These are phyloP conservation scores for Trichosporon coremiiforme DNA, from an alignment of 1,284 basidiomycete genomes.

Conservation along the genomic window DNA sequence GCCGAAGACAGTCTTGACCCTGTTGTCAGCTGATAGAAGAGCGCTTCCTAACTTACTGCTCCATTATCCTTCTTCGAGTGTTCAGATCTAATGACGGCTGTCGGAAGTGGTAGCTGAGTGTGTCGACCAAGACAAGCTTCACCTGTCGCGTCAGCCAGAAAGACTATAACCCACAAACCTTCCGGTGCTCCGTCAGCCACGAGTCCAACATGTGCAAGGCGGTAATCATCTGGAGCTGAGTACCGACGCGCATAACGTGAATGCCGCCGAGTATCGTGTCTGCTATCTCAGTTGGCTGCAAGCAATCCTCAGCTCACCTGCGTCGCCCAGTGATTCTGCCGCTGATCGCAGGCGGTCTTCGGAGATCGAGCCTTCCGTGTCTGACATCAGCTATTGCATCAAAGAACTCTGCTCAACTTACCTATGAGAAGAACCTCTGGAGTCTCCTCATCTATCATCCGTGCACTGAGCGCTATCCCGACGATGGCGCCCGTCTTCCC, in stretches of 20 bases:
- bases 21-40: slow-evolving; percentile 24
- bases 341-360: slow-evolving; percentile 40
- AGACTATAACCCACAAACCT: slow-evolving; percentile 33
- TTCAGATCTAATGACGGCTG: slow-evolving; percentile 49
- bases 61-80: slow-evolving; percentile 45
- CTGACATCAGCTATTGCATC: slow-evolving; percentile 32
- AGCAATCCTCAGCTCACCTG: neutral
- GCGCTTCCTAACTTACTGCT: slow-evolving; percentile 39
- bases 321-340: slow-evolving; percentile 24
- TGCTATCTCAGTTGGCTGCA: neutral
- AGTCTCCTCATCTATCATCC: slow-evolving; percentile 28
- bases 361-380: slow-evolving; percentile 53
- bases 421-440: slow-evolving; percentile 53
- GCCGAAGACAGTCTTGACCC: slow-evolving; percentile 49
- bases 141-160: slow-evolving; percentile 37
- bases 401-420: slow-evolving; percentile 28
- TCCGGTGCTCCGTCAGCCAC: slow-evolving; percentile 50
- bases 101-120: slow-evolving; percentile 54
- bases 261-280: slow-evolving; percentile 42
- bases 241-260: slow-evolving; percentile 48
- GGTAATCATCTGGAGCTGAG: slow-evolving; percentile 54
- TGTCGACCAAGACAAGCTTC: slow-evolving; percentile 53
- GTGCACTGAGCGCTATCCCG: slow-evolving; percentile 43
- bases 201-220: slow-evolving; percentile 49
- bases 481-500: slow-evolving; percentile 50